Percentiles rank a stretch among this genome's conserved stretches.
These are phyloP conservation scores for Dalbergia oliveri DNA, from an alignment of 306 rosid genomes.

Conservation along the genomic window DNA sequence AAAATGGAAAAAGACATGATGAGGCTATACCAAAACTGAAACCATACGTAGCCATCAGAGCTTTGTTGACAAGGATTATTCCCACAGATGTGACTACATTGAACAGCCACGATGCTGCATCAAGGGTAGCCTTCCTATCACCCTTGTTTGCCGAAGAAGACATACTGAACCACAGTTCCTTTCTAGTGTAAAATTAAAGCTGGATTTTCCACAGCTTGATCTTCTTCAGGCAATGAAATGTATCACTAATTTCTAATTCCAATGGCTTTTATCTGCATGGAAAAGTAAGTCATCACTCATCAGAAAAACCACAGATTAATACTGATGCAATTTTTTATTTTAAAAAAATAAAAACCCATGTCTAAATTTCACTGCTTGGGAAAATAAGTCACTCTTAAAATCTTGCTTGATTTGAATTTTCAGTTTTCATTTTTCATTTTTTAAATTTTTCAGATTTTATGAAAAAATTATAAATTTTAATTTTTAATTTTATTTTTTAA, in stretches of 20 bases:
- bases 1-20: neutral
- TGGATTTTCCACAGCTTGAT: neutral
- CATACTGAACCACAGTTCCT: constrained; percentile 49
- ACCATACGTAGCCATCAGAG: constrained; percentile 78
- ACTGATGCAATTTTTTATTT: neutral
- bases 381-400: neutral
- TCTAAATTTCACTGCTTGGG: neutral
- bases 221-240: constrained; percentile 18
- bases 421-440: too few relatives aligned
- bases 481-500: too few relatives aligned
- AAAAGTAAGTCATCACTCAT: constrained; percentile 30
- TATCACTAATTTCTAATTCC: constrained; percentile 6
- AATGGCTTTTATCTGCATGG: constrained; percentile 44
- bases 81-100: constrained; percentile 84
- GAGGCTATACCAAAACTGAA: constrained; percentile 69
- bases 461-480: too few relatives aligned
- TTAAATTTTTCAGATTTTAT: too few relatives aligned
- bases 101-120: constrained; percentile 83
- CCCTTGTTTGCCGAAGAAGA: constrained; percentile 61
- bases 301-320: constrained; percentile 37
- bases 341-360: neutral
- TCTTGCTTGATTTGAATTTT: too few relatives aligned
- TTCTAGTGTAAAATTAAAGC: neutral
- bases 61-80: constrained; percentile 76
- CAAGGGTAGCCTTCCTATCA: constrained; percentile 65